phyloP scores from a whole-genome alignment of 805 yeast genomes.

The Metschnikowia noctiluminum region DNA sequence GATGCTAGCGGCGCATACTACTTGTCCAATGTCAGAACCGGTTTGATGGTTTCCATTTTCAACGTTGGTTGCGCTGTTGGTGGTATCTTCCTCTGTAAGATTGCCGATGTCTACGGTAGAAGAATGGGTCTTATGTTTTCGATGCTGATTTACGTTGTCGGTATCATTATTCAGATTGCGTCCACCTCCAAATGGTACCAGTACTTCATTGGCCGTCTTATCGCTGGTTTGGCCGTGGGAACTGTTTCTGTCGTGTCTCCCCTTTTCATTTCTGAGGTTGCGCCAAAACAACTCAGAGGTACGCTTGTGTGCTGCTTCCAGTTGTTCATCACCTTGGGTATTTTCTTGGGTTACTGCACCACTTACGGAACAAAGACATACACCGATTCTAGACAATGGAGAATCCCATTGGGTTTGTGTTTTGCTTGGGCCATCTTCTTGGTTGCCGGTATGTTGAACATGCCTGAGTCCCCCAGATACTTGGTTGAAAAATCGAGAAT shows the following conservation, averaged over 20 bases:
- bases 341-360: conserved; percentile 66
- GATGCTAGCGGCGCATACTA: conserved; percentile 37
- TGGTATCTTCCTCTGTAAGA: conserved; percentile 54
- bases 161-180: conserved; percentile 58
- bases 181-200: conserved; percentile 60
- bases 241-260: conserved; percentile 67
- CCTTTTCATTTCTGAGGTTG: conserved; percentile 61
- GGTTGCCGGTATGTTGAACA: conserved; percentile 49
- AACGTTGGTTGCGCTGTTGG: conserved; percentile 74
- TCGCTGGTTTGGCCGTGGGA: conserved; percentile 71
- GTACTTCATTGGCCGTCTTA: conserved; percentile 52
- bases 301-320: conserved; percentile 68
- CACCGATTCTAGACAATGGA: conserved; percentile 56
- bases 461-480: conserved; percentile 72
- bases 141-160: conserved; percentile 56
- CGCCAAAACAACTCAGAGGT: conserved; percentile 72
- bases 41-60: conserved; percentile 54
- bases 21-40: conserved; percentile 47
- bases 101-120: conserved; percentile 61
- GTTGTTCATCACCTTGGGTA: conserved; percentile 67
- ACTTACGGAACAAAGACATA: conserved; percentile 60
- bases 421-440: conserved; percentile 46
- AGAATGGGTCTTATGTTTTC: conserved; percentile 52
- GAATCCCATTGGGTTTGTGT: conserved; percentile 58
- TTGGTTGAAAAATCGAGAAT: conserved; percentile 47